These are phyloP conservation scores for Microbotryomycetes sp. DNA, from an alignment of 1,284 basidiomycete genomes.

Conservation along the genomic window DNA sequence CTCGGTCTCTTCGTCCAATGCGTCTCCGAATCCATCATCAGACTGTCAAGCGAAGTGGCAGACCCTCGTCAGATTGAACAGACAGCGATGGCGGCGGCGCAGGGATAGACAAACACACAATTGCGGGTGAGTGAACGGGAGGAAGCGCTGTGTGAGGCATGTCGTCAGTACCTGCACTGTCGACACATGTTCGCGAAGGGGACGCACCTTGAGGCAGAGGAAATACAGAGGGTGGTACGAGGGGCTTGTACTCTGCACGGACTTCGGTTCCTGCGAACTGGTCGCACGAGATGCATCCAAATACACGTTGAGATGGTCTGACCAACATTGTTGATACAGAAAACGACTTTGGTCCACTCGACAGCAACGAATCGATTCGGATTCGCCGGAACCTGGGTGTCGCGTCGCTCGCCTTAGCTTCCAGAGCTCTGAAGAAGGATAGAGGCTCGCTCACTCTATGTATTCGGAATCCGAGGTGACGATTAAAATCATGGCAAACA, in stretches of 20 bases:
- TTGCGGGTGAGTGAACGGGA: no score
- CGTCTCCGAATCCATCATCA: no score
- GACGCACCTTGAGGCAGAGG: not conserved
- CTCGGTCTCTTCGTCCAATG: no score
- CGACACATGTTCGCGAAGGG: not conserved
- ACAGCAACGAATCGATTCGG: slow-evolving; percentile 14
- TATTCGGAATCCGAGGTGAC: slow-evolving; percentile 25
- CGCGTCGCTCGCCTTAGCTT: not conserved
- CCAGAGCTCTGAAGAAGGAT: not conserved
- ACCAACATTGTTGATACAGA: not conserved
- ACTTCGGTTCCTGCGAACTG: slow-evolving; percentile 25
- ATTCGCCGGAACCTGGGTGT: slow-evolving; percentile 22
- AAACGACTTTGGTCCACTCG: not conserved
- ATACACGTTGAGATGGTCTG: not conserved
- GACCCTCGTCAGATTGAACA: no score
- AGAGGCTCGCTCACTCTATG: slow-evolving; percentile 11
- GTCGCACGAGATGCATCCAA: slow-evolving; percentile 14
- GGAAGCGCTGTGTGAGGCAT: no score
- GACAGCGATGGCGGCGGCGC: no score
- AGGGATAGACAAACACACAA: no score
- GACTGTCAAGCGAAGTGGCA: no score
- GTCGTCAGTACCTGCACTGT: not conserved
- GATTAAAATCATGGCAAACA: slow-evolving; percentile 14
- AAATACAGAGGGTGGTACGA: not conserved
- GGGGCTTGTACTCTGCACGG: slow-evolving; percentile 12